Percentiles rank a stretch among this genome's conserved stretches.
phyloP scores from a whole-genome alignment of 768 basidiomycete genomes.

The Leucocoprinus sp. region DNA sequence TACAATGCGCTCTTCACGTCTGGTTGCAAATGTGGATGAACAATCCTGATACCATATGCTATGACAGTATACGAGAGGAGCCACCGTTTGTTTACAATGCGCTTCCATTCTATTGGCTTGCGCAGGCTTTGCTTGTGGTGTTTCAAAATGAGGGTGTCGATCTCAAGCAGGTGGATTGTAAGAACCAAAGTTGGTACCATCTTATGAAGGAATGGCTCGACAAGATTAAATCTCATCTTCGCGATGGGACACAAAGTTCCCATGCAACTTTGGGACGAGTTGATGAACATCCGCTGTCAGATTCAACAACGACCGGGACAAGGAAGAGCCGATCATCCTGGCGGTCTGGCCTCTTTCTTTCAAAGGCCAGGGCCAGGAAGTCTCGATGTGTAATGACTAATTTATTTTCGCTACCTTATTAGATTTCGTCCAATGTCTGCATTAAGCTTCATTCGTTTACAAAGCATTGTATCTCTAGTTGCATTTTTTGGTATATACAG shows the following conservation, averaged over 20 bases:
- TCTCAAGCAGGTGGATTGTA: constrained; percentile 12
- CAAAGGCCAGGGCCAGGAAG: background rate
- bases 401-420: constrained; percentile 3
- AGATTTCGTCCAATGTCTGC: too few relatives aligned
- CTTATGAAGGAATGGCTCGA: constrained; percentile 44
- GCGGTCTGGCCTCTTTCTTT: constrained; percentile 3
- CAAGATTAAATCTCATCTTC: constrained; percentile 38
- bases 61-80: constrained; percentile 21
- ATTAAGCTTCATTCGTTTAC: background rate
- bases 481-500: constrained; percentile 1
- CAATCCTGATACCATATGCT: constrained; percentile 25
- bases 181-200: constrained; percentile 31
- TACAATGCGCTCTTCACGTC: constrained; percentile 48
- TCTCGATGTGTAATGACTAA: background rate
- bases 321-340: background rate
- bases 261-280: constrained; percentile 39
- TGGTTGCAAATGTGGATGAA: constrained; percentile 52
- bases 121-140: constrained; percentile 43
- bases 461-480: background rate
- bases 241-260: constrained; percentile 34
- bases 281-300: constrained; percentile 31
- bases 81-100: constrained; percentile 35
- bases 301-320: constrained; percentile 12
- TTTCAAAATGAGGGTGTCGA: constrained; percentile 36
- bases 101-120: constrained; percentile 58